These are phyloP conservation scores for Heterobasidion annosum DNA, from an alignment of 1,284 basidiomycete genomes.

Conservation along the genomic window DNA sequence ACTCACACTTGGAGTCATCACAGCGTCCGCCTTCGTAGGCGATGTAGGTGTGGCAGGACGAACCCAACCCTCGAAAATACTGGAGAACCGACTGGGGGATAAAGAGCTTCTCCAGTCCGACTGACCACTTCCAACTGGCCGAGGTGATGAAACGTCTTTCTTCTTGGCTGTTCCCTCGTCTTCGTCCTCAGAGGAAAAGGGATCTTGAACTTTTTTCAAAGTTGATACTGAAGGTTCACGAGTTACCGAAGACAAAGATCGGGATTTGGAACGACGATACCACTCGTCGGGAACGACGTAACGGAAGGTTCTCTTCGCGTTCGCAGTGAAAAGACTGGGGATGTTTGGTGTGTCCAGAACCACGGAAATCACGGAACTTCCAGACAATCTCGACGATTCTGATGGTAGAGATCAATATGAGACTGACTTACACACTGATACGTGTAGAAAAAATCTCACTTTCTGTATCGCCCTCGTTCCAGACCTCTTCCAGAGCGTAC, in stretches of 20 bases:
- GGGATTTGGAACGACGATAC: conserved; percentile 62
- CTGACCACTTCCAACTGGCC: conserved; percentile 13
- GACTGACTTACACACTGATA: neutral
- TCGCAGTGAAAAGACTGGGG: conserved; percentile 29
- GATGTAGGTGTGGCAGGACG: conserved; percentile 22
- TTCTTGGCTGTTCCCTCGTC: conserved; percentile 58
- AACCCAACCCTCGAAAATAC: conserved; percentile 56
- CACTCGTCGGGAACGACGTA: conserved; percentile 73
- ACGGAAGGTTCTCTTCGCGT: conserved; percentile 35
- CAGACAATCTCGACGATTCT: conserved; percentile 34
- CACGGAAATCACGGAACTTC: conserved; percentile 26
- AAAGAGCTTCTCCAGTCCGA: conserved; percentile 37
- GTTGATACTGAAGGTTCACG: conserved; percentile 43
- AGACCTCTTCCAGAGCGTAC: conserved; percentile 62
- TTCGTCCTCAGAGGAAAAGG: conserved; percentile 42
- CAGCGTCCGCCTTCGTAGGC: conserved; percentile 21
- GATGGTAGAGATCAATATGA: conserved; percentile 6
- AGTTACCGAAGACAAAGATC: conserved; percentile 34
- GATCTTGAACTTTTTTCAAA: conserved; percentile 36
- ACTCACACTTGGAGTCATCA: conserved; percentile 43
- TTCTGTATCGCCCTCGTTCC: conserved; percentile 35
- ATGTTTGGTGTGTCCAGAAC: conserved; percentile 27
- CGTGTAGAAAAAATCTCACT: conserved; percentile 28
- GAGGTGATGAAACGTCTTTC: conserved; percentile 16
- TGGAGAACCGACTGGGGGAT: conserved; percentile 54